These are phyloP conservation scores for Aspergillus calidoustus DNA, from an alignment of 2,329 filamentous ascomycete species.

Conservation along the genomic window DNA sequence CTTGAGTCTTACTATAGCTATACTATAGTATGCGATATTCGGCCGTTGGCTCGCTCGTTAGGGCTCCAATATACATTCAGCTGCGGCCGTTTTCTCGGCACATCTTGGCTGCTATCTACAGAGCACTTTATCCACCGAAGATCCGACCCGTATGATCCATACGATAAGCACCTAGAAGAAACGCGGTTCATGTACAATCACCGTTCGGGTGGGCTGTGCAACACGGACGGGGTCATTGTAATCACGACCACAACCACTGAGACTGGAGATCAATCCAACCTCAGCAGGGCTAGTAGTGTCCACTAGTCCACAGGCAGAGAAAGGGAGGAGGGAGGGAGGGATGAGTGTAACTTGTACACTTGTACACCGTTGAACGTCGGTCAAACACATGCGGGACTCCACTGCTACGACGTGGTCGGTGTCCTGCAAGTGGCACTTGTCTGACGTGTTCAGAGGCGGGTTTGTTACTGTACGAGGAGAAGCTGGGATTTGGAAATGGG, in stretches of 20 bases:
- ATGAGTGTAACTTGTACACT: background rate
- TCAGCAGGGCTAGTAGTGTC: background rate
- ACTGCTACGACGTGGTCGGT: background rate
- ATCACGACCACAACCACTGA: background rate
- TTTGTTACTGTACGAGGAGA: background rate
- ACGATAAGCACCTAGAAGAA: background rate
- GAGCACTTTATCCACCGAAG: background rate
- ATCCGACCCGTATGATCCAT: background rate
- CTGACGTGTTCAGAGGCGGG: conserved; percentile 8
- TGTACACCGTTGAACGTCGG: background rate
- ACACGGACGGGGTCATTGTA: background rate
- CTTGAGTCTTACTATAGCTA: too few relatives aligned
- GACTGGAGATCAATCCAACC: background rate
- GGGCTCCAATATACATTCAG: background rate
- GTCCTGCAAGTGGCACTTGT: background rate
- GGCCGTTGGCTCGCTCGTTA: background rate
- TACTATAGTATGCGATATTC: too few relatives aligned
- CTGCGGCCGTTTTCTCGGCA: background rate
- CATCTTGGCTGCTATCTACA: background rate
- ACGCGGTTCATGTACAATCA: background rate
- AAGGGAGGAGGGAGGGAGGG: too few relatives aligned
- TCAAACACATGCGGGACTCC: background rate
- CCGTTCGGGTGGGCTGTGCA: background rate
- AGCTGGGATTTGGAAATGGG: background rate
- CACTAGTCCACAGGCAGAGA: too few relatives aligned